phyloP scores from a whole-genome alignment of 768 basidiomycete genomes.

The Russula sp. region DNA sequence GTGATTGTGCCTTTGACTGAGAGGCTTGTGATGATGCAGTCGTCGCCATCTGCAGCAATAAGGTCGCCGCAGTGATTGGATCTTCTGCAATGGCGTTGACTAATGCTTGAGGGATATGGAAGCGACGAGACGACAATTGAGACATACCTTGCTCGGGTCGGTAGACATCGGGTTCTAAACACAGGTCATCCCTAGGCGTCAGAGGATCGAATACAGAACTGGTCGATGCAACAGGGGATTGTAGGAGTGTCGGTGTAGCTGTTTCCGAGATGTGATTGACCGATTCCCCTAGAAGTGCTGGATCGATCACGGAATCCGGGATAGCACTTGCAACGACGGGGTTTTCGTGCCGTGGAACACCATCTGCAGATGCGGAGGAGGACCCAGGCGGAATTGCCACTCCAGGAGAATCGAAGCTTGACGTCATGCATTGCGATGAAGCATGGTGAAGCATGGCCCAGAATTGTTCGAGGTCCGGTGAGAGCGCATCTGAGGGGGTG shows the following conservation, averaged over 20 bases:
- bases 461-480: constrained; percentile 11
- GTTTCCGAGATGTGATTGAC: constrained; percentile 19
- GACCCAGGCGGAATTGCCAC: constrained; percentile 48
- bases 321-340: neutral
- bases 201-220: constrained; percentile 30
- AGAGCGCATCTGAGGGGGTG: constrained; percentile 5
- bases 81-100: constrained; percentile 21
- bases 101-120: constrained; percentile 7
- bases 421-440: neutral
- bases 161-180: constrained; percentile 34
- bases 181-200: constrained; percentile 32
- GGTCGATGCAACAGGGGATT: constrained; percentile 21
- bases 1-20: constrained; percentile 9
- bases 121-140: neutral
- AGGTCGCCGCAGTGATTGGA: constrained; percentile 24
- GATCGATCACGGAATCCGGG: constrained; percentile 24
- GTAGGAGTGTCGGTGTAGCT: constrained; percentile 19
- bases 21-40: constrained; percentile 8
- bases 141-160: constrained; percentile 23
- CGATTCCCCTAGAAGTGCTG: constrained; percentile 16
- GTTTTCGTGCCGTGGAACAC: neutral
- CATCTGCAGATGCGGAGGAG: constrained; percentile 25
- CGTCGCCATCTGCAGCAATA: constrained; percentile 18
- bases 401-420: constrained; percentile 32
- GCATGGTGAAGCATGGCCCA: neutral